Percentiles rank a stretch among this genome's conserved stretches.
phyloP scores from a whole-genome alignment of 495 filamentous ascomycete species.

The Neurospora sp. region DNA sequence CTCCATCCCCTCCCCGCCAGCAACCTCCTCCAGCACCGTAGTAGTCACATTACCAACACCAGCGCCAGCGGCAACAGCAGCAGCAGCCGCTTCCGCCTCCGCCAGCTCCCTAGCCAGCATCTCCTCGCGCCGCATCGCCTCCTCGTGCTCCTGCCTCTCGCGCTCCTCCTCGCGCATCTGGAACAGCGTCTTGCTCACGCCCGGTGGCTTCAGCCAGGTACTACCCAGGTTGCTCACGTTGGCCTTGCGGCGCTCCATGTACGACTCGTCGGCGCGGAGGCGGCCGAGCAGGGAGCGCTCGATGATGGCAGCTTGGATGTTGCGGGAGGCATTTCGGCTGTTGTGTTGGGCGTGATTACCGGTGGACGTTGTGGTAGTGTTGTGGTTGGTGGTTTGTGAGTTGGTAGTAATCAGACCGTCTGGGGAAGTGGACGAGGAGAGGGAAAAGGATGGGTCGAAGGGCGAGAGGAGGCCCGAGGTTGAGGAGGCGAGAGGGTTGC shows the following conservation, averaged over 20 bases:
- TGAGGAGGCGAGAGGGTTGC: conserved; percentile 27
- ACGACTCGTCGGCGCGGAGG: conserved; percentile 57
- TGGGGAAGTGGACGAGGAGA: conserved; percentile 4
- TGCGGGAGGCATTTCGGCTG: conserved; percentile 3
- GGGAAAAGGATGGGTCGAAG: conserved; percentile 13
- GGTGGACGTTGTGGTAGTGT: conserved; percentile 5
- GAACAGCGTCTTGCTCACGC: conserved; percentile 64
- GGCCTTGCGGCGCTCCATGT: conserved; percentile 54
- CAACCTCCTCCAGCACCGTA: conserved; percentile 3
- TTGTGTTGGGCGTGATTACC: not conserved
- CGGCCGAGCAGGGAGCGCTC: conserved; percentile 47
- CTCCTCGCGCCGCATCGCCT: conserved; percentile 61
- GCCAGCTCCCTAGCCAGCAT: conserved; percentile 55
- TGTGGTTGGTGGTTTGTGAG: conserved; percentile 16
- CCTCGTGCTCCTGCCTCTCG: conserved; percentile 70
- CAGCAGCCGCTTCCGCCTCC: conserved; percentile 39
- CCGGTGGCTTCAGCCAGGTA: conserved; percentile 71
- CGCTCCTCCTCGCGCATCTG: conserved; percentile 68
- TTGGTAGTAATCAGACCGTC: conserved; percentile 14
- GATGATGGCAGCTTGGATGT: conserved; percentile 17
- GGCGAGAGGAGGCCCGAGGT: conserved; percentile 7
- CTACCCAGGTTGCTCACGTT: conserved; percentile 66
- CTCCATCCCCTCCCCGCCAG: conserved; percentile 25
- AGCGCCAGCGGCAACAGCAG: conserved; percentile 18
- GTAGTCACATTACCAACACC: conserved; percentile 2